Conservation (phyloP, 495 filamentous ascomycete genomes). For the Acidiella bohemica region DNA sequence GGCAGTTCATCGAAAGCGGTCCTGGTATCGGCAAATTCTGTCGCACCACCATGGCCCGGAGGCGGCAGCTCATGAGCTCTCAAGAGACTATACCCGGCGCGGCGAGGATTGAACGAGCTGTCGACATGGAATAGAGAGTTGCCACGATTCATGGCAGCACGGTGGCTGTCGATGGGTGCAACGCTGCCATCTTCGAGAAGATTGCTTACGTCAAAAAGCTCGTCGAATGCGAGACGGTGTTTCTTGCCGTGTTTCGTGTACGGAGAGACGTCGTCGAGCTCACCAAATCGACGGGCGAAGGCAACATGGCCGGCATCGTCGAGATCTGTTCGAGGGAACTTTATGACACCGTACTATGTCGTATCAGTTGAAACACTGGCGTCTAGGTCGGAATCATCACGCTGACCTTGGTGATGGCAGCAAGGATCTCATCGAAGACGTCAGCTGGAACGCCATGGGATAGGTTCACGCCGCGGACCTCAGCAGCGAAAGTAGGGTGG, state of each 20-base stretch:
- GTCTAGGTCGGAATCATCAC: background rate
- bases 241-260: constrained; percentile 35
- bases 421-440: background rate
- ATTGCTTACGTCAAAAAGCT: constrained; percentile 47
- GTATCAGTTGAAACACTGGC: background rate
- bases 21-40: constrained; percentile 42
- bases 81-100: constrained; percentile 41
- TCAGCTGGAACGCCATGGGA: too few species aligned
- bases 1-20: constrained; percentile 40
- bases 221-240: constrained; percentile 34
- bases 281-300: constrained; percentile 40
- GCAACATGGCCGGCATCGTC: constrained; percentile 37
- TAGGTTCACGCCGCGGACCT: constrained; percentile 42
- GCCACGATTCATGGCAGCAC: constrained; percentile 20
- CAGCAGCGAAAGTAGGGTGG: constrained; percentile 43
- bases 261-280: constrained; percentile 42
- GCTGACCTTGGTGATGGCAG: background rate
- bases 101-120: constrained; percentile 45
- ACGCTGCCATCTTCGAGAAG: constrained; percentile 16
- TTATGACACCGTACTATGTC: constrained; percentile 38
- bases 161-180: background rate
- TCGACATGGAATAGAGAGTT: constrained; percentile 47
- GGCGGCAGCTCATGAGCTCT: constrained; percentile 40
- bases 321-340: constrained; percentile 41
- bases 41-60: background rate